Evolutionary conservation across 2,329 filamentous ascomycete species (phyloP).

Genomic region (Diaporthe eres): DNA sequence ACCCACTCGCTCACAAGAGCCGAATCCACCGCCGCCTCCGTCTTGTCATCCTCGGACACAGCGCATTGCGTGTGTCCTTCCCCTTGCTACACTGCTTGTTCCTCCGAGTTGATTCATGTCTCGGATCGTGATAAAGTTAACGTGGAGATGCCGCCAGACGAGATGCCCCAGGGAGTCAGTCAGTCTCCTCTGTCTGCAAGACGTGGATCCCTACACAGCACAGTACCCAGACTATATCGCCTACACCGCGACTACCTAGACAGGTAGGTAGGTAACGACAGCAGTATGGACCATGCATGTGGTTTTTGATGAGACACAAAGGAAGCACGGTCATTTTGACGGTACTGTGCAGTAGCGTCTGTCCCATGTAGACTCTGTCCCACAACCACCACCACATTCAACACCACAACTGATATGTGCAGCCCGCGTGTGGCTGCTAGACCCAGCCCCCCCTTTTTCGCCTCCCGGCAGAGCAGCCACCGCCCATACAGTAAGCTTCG

Average conservation of each 20-base stretch:
- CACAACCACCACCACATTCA: neutral
- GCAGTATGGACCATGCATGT: neutral
- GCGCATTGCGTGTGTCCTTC: conserved; percentile 16
- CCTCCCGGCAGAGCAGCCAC: neutral
- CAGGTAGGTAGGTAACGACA: neutral
- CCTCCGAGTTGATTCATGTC: conserved; percentile 25
- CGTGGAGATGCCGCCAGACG: conserved; percentile 5
- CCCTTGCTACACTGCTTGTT: conserved; percentile 31
- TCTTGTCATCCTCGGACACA: neutral
- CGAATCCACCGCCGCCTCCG: conserved; percentile 6
- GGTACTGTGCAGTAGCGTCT: conserved; percentile 26
- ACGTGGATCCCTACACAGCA: neutral
- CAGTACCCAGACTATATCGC: too few relatives aligned
- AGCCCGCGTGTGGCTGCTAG: neutral
- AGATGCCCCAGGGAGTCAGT: neutral
- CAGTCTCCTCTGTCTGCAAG: neutral
- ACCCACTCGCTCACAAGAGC: conserved; percentile 17
- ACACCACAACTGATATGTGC: neutral
- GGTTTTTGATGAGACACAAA: conserved; percentile 12
- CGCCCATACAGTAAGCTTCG: neutral
- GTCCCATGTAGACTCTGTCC: conserved; percentile 19
- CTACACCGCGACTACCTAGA: neutral
- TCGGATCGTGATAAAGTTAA: conserved; percentile 24
- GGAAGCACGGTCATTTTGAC: conserved; percentile 16
- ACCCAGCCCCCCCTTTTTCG: neutral